phyloP scores from a whole-genome alignment of 1,284 basidiomycete species.

The Sanghuangporus baumii region DNA sequence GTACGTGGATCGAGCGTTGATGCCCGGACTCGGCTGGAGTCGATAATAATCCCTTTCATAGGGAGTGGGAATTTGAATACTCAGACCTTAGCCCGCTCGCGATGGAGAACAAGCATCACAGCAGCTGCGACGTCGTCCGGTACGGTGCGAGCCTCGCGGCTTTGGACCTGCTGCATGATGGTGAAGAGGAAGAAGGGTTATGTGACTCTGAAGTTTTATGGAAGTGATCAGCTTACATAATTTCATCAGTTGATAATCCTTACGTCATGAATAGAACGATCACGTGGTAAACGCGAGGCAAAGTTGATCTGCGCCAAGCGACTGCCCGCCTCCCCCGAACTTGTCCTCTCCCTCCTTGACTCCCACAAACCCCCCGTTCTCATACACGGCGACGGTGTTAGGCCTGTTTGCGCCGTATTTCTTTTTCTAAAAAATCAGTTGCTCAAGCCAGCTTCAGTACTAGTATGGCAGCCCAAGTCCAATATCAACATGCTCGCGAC shows the following conservation, averaged over 20 bases:
- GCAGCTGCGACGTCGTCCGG: neutral
- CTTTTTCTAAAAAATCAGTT: neutral
- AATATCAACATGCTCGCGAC: conserved; percentile 12
- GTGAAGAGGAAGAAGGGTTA: neutral
- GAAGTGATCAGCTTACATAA: neutral
- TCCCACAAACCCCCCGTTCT: neutral
- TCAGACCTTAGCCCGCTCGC: conserved; percentile 2
- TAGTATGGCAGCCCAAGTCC: conserved; percentile 13
- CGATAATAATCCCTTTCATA: neutral
- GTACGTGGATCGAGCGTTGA: neutral
- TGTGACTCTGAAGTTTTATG: neutral
- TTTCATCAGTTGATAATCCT: neutral
- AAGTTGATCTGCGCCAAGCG: conserved; percentile 9
- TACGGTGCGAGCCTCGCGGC: neutral
- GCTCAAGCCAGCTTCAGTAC: neutral
- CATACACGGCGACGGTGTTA: conserved; percentile 15
- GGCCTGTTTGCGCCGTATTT: conserved; percentile 1
- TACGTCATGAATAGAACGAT: neutral
- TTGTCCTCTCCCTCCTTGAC: conserved; percentile 4
- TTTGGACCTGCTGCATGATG: neutral
- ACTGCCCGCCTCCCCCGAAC: neutral
- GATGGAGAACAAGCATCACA: neutral
- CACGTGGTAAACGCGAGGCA: conserved; percentile 17
- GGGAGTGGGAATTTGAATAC: neutral
- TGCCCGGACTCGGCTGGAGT: neutral